Percentiles rank a stretch among this genome's conserved stretches.
Evolutionary conservation across 768 basidiomycete genomes (phyloP).

Genomic region (Phanerochaete sordida): DNA sequence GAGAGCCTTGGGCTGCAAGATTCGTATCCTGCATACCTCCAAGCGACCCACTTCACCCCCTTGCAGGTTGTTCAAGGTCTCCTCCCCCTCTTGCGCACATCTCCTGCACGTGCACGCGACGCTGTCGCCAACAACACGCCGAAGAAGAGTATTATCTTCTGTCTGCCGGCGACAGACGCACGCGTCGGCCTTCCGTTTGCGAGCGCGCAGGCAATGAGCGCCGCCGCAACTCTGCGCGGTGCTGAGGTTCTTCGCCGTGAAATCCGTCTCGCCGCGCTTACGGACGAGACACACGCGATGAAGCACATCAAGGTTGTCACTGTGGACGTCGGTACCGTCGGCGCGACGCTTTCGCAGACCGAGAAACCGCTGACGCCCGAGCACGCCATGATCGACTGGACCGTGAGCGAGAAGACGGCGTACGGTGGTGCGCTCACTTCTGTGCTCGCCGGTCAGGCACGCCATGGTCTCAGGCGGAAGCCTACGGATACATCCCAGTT

Average conservation of each 20-base stretch:
- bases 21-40: slow-evolving; percentile 68
- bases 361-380: background rate
- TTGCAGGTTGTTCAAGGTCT: slow-evolving; percentile 74
- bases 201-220: slow-evolving; percentile 68
- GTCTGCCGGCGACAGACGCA: slow-evolving; percentile 69
- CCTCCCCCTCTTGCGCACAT: slow-evolving; percentile 70
- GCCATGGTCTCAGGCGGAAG: slow-evolving; percentile 42
- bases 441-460: slow-evolving; percentile 36
- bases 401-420: slow-evolving; percentile 63
- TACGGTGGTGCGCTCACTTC: slow-evolving; percentile 70
- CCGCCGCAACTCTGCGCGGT: slow-evolving; percentile 67
- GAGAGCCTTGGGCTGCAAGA: slow-evolving; percentile 64
- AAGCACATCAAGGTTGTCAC: slow-evolving; percentile 66
- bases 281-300: slow-evolving; percentile 43
- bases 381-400: slow-evolving; percentile 67
- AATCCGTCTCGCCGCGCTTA: slow-evolving; percentile 52
- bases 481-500: slow-evolving; percentile 58
- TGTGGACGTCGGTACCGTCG: slow-evolving; percentile 69
- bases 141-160: slow-evolving; percentile 57
- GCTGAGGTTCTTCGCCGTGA: slow-evolving; percentile 75
- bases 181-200: slow-evolving; percentile 72
- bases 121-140: slow-evolving; percentile 41
- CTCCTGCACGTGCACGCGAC: slow-evolving; percentile 52
- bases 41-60: slow-evolving; percentile 72
- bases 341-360: background rate